A percentile compares a stretch with the other conserved stretches of the same genome.
phyloP scores from a whole-genome alignment of 2,329 filamentous ascomycete genomes.

The Xylaria sp. region DNA sequence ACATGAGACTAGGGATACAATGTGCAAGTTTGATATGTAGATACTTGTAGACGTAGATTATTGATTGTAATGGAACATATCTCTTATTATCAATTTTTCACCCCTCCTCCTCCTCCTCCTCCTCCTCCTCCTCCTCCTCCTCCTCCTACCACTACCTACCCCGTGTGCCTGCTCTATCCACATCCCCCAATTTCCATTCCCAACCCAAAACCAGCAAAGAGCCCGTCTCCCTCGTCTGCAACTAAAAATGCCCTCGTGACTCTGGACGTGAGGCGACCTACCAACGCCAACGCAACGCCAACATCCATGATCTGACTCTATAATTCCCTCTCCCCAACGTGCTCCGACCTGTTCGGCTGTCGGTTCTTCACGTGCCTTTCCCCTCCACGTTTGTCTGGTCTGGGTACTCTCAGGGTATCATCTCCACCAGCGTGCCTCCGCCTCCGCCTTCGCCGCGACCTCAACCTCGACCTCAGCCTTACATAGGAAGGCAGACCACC shows the following conservation, averaged over 20 bases:
- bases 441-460: too few species aligned
- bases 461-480: conserved; percentile 24
- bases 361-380: conserved; percentile 30
- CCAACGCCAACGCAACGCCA: conserved; percentile 3
- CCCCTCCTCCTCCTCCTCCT: conserved; percentile 6
- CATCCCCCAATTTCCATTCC: conserved; percentile 15
- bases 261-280: conserved; percentile 19
- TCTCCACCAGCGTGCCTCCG: too few species aligned
- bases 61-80: conserved; percentile 1
- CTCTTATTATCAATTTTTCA: not conserved
- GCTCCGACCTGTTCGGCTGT: not conserved
- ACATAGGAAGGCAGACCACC: conserved; percentile 16
- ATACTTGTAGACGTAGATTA: not conserved
- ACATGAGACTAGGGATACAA: not conserved
- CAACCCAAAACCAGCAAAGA: conserved; percentile 35
- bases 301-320: conserved; percentile 11
- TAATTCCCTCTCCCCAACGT: conserved; percentile 8
- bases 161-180: not conserved
- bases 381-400: not conserved
- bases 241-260: conserved; percentile 38
- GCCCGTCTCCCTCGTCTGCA: conserved; percentile 28
- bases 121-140: conserved; percentile 15
- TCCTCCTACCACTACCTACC: not conserved
- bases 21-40: not conserved
- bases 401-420: conserved; percentile 1